Percentiles rank a stretch among this genome's conserved stretches.
Conservation (phyloP, 1,284 basidiomycete species). For the Inonotus hispidus region DNA sequence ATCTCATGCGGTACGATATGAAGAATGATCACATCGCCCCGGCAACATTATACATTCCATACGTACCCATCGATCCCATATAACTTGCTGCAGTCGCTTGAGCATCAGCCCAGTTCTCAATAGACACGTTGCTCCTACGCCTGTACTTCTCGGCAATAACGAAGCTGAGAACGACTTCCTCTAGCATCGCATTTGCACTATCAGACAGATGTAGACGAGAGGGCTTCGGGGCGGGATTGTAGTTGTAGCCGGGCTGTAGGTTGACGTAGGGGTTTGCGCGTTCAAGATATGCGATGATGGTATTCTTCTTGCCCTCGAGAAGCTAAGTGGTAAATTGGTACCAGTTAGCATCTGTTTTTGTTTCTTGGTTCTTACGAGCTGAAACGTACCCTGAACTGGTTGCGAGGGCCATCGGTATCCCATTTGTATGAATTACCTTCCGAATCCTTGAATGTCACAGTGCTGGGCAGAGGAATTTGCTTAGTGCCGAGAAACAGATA, state of each 20-base stretch:
- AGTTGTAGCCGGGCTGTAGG: slow-evolving; percentile 5
- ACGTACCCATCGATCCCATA: neutral
- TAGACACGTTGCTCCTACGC: neutral
- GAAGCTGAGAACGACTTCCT: slow-evolving; percentile 10
- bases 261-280: slow-evolving; percentile 12
- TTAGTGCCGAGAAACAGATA: neutral
- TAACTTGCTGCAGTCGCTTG: neutral
- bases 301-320: slow-evolving; percentile 1
- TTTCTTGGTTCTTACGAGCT: neutral
- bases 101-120: neutral
- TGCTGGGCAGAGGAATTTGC: neutral
- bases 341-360: neutral
- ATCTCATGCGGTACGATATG: neutral
- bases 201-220: slow-evolving; percentile 3
- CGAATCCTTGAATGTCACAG: slow-evolving; percentile 5
- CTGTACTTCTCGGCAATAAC: slow-evolving; percentile 12
- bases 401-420: slow-evolving; percentile 7
- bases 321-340: neutral
- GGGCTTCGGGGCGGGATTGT: slow-evolving; percentile 9
- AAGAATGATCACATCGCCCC: neutral
- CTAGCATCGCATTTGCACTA: slow-evolving; percentile 1
- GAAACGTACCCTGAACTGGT: slow-evolving; percentile 3
- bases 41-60: too few species aligned
- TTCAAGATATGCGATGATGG: slow-evolving; percentile 11
- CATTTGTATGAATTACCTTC: slow-evolving; percentile 3